A percentile compares a stretch with the other conserved stretches of the same genome.
Conservation (phyloP, 129 eudicot species). For the Pseudognaphalium luteoalbum region DNA sequence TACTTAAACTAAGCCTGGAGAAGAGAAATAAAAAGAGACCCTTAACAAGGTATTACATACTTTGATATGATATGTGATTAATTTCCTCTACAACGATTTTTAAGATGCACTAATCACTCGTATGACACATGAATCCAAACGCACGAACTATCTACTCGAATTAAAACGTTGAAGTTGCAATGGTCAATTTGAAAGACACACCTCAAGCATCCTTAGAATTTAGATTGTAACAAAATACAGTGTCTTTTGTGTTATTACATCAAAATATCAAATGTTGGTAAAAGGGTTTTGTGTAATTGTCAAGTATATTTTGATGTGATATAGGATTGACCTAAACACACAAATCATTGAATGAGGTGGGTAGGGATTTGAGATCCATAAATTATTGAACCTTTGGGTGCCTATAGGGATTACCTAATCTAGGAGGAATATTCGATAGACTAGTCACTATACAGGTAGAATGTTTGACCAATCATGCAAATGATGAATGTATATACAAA, state of each 20-base stretch:
- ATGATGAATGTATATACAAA: background rate
- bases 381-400: background rate
- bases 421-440: background rate
- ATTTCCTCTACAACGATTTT: background rate
- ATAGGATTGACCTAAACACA: background rate
- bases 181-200: background rate
- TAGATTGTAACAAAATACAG: background rate
- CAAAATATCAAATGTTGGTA: background rate
- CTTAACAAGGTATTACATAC: background rate
- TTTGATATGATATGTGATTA: too few relatives aligned
- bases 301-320: background rate
- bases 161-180: too few relatives aligned
- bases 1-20: too few relatives aligned
- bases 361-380: background rate
- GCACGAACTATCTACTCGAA: too few relatives aligned
- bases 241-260: too few relatives aligned
- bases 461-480: background rate
- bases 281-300: background rate
- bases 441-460: background rate
- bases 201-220: background rate
- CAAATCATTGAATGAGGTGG: background rate
- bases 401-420: background rate
- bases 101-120: background rate
- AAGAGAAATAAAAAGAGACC: too few relatives aligned
- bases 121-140: too few relatives aligned